Percentiles rank a stretch among this genome's conserved stretches.
Evolutionary conservation across 768 basidiomycete species (phyloP).

Genomic region (Suillus brevipes): DNA sequence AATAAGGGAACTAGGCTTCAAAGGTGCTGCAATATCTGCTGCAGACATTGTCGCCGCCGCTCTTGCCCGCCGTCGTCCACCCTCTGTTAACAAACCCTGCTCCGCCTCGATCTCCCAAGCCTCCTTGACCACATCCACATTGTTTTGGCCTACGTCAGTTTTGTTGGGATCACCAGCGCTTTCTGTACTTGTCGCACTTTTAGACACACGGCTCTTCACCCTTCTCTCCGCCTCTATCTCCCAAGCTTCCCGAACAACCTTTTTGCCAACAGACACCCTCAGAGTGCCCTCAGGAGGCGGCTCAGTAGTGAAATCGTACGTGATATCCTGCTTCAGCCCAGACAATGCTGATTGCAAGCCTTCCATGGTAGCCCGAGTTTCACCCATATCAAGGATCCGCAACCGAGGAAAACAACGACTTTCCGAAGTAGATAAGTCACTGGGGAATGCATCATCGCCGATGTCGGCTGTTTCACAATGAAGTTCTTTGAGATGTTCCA

Average conservation of each 20-base stretch:
- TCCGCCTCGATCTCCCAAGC: conserved; percentile 82
- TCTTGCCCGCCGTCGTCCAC: conserved; percentile 63
- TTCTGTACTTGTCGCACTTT: conserved; percentile 26
- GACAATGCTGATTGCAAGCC: conserved; percentile 46
- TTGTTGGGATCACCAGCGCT: not conserved
- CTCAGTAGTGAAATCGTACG: conserved; percentile 54
- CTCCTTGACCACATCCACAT: conserved; percentile 52
- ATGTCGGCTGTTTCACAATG: conserved; percentile 57
- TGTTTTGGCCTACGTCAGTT: conserved; percentile 9
- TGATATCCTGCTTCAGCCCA: conserved; percentile 48
- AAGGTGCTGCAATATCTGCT: conserved; percentile 9
- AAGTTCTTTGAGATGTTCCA: conserved; percentile 59
- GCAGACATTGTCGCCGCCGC: conserved; percentile 46
- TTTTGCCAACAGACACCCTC: conserved; percentile 67
- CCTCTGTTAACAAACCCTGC: conserved; percentile 72
- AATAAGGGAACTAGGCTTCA: conserved; percentile 17
- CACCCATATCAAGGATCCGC: conserved; percentile 61
- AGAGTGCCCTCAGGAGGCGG: conserved; percentile 53
- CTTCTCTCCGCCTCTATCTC: conserved; percentile 72
- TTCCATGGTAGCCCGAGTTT: conserved; percentile 58
- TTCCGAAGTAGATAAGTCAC: conserved; percentile 18
- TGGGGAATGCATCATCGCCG: conserved; percentile 57
- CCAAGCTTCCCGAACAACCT: conserved; percentile 72
- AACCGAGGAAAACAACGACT: conserved; percentile 50
- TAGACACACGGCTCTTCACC: conserved; percentile 40